Evolutionary conservation across 495 filamentous ascomycete genomes (phyloP), one percentile per base, ranked within the genome.

Genomic region (Daldinia loculata): DNA sequence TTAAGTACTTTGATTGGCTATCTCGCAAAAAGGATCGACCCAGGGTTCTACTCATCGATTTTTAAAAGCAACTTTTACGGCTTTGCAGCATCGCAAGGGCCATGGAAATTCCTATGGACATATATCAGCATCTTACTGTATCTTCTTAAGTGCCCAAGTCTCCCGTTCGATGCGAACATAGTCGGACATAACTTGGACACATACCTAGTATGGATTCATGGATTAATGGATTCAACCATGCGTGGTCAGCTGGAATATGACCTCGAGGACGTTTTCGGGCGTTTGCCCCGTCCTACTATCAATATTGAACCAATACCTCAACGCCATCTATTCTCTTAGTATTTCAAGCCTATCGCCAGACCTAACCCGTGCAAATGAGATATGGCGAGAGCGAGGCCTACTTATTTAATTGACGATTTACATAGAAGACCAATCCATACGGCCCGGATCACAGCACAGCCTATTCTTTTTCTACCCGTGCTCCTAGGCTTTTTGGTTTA

Each of bases 251-350:
- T 59, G 32, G 45, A 66, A 39, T 36, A 41, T 56, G 29, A 66
- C 39, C 26, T 70, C 24, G 61, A 41, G 39, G 38, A 15, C 63
- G 51, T 65, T 61, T 48, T 30, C 64, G 61, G 63, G 27, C 61
- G 52, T 67, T 68, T 52, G 60, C 41, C 55, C 64, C 34, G 53
- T 41, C 55, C 56, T 68, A 41, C 39, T 6, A 58, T 39, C 24
- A 61, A 63, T 68, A 56, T 53, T 61, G 56, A 60, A 51, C 70
- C 70, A 73, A 73, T 73, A 45, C 70, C 56, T 62, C 56, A 41
- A 61, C 56, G 65, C 66, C 66, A 69, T 73, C 66, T 66, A 73
- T 73, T 66, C 51, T 48, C 22, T 48, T 48, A 6, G 43, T 24
- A 24, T 48, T 48, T 24, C 62, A 66, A 39, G 39, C 51, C 56